Base-by-base conservation (phyloP, 768 basidiomycete genomes). In the Suillus alpinus region DNA sequence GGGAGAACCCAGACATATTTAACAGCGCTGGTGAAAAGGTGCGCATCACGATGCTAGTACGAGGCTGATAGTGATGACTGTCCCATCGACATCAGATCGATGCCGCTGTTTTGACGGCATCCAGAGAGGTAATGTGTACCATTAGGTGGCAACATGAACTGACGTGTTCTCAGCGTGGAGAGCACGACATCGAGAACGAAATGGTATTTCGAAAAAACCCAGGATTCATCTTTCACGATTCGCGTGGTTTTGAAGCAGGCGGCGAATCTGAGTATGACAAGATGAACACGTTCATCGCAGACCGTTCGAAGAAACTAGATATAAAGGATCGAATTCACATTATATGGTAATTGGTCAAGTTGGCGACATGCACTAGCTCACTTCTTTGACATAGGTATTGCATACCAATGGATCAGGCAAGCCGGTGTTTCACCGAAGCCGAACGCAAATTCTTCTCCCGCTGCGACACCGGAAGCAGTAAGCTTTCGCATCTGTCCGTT, bases 221-320 rank as follows among this genome's bases (percentile, higher is more conserved):
- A 4, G 51, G 63, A 3, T 79, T 77, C 63, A 69, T 78, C 32
- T 79, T 79, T 59, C 36, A 36, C 36, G 36, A 36, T 36, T 36
- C 36, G 3, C 60, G 68, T 43, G 78, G 78, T 3, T 77, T 80
- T 56, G 77, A 79, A 65, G 60, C 75, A 20, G 79, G 78, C 4
- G 63, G 62, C 2, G 64, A 26, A 0, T 60, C 64, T 2, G 73
- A 79, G 59, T 58, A 77, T 4, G 57, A 68, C 0, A 67, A 57
- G 9, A 70, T 79, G 23, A 65, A 62, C 47, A 50, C 56, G 2
- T 80, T 80, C 63, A 69, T 80, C 16, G 20, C 57, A 18, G 29
- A 69, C n/a, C 59, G 69, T 14, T 62, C 74, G 1, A 63, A 62
- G 4, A 39, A 52, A 1, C 63, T 20, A 2, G 49, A 64, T 7